Base-by-base conservation (phyloP, 108 stramenopile species). In the Fistulifera solaris region DNA sequence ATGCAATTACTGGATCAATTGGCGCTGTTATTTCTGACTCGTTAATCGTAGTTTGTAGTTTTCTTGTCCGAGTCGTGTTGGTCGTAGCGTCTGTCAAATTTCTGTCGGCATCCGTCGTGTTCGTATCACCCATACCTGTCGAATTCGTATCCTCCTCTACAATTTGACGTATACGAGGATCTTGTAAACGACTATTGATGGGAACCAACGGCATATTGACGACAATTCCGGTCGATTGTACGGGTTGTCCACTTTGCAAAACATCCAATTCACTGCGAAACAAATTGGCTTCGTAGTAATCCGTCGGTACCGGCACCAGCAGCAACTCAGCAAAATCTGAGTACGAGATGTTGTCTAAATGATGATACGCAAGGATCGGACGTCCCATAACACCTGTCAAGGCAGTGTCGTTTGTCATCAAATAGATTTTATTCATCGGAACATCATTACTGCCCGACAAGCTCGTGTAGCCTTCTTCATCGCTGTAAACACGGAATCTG, bases 141-240 rank as follows among this genome's bases (percentile, higher is more conserved):
- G n/a, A n/a, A n/a, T n/a, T n/a, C n/a, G n/a, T n/a, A n/a, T n/a
- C n/a, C n/a, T n/a, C n/a, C n/a, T n/a, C n/a, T n/a, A n/a, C n/a
- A n/a, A n/a, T n/a, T n/a, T n/a, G 31, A 3, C 6, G 3, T 35
- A 3, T 8, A 3, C 31, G 31, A 6, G 65, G 65, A 43, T 59
- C 14, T 26, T 66, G 57, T n/a, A 66, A 39, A 2, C 26, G 38
- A 22, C 58, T 51, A 44, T 58, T 58, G 19, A 58, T 59, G 0
- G 65, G 65, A 2, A 66, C 65, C 12, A 66, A 27, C 4, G 65
- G 65, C 21, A 66, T 31, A 52, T 66, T 66, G 38, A 66, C 23
- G 8, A 66, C 45, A 48, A 59, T 66, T 26, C 49, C 58, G 13
- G 65, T 54, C 13, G 49, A 22, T 12, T 10, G 16, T 21, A 46